Percentiles rank a stretch among this genome's conserved stretches.
Conservation (phyloP, 176 grass and related monocot genomes). For the Lolium perenne region DNA sequence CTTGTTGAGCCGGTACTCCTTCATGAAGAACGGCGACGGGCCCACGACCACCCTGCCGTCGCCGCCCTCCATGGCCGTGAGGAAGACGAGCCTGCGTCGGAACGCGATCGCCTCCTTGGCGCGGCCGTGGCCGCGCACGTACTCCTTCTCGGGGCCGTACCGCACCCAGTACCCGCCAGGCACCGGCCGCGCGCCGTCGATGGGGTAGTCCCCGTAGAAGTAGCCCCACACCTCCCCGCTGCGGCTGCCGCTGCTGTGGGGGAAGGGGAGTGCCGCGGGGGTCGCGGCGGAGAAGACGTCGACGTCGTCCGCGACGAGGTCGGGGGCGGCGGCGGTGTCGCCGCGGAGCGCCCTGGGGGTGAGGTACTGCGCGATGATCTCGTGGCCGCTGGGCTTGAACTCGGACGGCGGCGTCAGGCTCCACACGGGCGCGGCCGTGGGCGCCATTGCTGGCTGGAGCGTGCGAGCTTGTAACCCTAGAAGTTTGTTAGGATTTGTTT, state of each 20-base stretch:
- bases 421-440: not conserved
- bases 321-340: not conserved
- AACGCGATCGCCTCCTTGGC: slow-evolving; percentile 5
- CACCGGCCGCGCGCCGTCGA: not conserved
- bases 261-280: slow-evolving; percentile 17
- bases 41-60: not conserved
- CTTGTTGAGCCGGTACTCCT: slow-evolving; percentile 37
- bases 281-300: slow-evolving; percentile 5
- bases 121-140: not conserved
- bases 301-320: not conserved
- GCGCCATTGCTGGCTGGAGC: slow-evolving; percentile 8
- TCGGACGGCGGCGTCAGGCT: not conserved
- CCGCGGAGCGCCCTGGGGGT: slow-evolving; percentile 21
- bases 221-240: not conserved
- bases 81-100: slow-evolving; percentile 19
- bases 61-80: not conserved
- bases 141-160: slow-evolving; percentile 12
- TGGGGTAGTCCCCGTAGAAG: slow-evolving; percentile 9
- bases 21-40: slow-evolving; percentile 11
- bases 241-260: not conserved
- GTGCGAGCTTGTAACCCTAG: not conserved
- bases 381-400: slow-evolving; percentile 7
- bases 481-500: not conserved
- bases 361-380: slow-evolving; percentile 17
- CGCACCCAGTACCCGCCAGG: not conserved